phyloP scores from a whole-genome alignment of 2,329 filamentous ascomycete genomes.

The Eutypella sp. region DNA sequence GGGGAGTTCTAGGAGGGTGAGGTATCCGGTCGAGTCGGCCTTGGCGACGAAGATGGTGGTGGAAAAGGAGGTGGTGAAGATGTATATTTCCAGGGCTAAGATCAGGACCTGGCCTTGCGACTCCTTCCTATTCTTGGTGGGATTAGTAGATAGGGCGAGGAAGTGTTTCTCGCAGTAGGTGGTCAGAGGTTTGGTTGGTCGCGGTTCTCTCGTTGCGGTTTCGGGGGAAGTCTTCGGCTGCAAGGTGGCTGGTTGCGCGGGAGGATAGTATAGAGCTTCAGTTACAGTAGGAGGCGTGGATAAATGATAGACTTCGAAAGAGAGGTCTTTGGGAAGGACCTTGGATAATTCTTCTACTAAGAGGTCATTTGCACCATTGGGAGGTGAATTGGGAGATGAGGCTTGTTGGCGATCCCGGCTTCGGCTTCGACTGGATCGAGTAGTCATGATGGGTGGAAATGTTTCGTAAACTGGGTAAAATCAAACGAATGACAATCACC shows the following conservation, averaged over 20 bases:
- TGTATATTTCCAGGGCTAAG: slow-evolving; percentile 79
- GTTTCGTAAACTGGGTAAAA: neutral
- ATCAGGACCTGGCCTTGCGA: slow-evolving; percentile 55
- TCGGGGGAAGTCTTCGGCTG: slow-evolving; percentile 3
- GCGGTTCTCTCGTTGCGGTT: slow-evolving; percentile 56
- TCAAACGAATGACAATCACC: neutral
- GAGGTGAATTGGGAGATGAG: no score
- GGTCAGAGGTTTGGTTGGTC: slow-evolving; percentile 24
- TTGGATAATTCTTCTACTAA: slow-evolving; percentile 39
- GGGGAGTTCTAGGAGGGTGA: slow-evolving; percentile 61
- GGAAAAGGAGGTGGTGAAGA: slow-evolving; percentile 76
- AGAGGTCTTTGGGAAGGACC: slow-evolving; percentile 48
- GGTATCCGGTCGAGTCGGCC: slow-evolving; percentile 90
- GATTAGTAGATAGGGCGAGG: slow-evolving; percentile 46
- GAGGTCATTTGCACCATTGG: slow-evolving; percentile 22
- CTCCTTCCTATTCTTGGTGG: slow-evolving; percentile 8
- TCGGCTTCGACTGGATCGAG: no score
- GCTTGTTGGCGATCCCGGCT: no score
- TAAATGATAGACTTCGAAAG: slow-evolving; percentile 75
- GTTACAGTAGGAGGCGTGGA: slow-evolving; percentile 76
- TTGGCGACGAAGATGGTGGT: slow-evolving; percentile 95
- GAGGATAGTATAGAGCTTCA: slow-evolving; percentile 72
- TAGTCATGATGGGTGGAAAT: neutral
- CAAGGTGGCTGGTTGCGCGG: slow-evolving; percentile 46
- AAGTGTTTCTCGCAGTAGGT: slow-evolving; percentile 89